Base-by-base conservation (phyloP, 208 protist genomes). In the Strigomonas culicis region DNA sequence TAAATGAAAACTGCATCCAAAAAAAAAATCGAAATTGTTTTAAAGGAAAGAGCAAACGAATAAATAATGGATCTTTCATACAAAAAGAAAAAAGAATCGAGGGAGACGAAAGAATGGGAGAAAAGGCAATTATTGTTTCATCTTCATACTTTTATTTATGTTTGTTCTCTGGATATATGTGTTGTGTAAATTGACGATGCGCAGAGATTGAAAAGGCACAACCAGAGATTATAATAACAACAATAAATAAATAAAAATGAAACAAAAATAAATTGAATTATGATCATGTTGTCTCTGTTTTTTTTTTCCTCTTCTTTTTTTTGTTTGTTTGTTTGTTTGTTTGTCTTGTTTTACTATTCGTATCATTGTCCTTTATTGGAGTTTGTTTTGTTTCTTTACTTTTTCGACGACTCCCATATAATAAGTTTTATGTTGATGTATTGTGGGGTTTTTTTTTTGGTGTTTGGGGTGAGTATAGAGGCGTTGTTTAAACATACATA, bases 101-200 rank as follows among this genome's bases (percentile, higher is more conserved):
- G 15, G 30, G 3, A 64, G 44, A 59, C 17, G 53, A 59, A 58
- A 72, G 30, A 30, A 63, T 30, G 31, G 30, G 60, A 50, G 19
- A 56, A 19, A 44, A 19, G n/a, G 34, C 31, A 32, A 4, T 46
- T 2, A 46, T 28, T 36, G 17, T 34, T 31, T 34, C 8, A 30
- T 44, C 55, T 68, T 49, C 13, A 11, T 60, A 25, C 8, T 52
- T 28, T 39, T 46, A 36, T 28, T 31, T 46, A 0, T 52, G 58
- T 52, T 43, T 72, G 15, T 50, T 60, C 4, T 32, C 15, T 32
- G 7, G 15, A 32, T 56, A 30, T 17, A 32, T 56, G 31, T 56
- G 25, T 32, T 56, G 25, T 41, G 32, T 30, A 2, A 25, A 19
- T 41, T n/a, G 4, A 27, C 24, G 32, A 39, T 41, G 10, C 28